Evolutionary conservation across 768 basidiomycete genomes (phyloP).

Genomic region (Boletus insuetus): DNA sequence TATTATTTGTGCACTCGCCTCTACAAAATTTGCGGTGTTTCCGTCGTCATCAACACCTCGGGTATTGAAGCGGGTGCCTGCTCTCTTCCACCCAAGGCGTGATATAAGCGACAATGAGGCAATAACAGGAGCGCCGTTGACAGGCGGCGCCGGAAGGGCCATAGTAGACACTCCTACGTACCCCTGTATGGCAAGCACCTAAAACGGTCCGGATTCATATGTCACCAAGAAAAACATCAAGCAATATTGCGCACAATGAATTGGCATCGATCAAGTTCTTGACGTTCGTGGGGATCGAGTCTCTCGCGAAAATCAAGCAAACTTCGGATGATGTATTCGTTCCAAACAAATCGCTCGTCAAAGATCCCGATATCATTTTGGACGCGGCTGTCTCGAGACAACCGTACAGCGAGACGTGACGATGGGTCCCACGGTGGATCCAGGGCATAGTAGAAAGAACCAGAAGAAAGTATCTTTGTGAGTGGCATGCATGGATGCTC

Average conservation of each 20-base stretch:
- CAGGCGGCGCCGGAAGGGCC: slow-evolving; percentile 71
- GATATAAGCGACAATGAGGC: slow-evolving; percentile 82
- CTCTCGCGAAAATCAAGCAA: slow-evolving; percentile 85
- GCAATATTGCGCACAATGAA: slow-evolving; percentile 64
- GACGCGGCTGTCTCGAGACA: slow-evolving; percentile 48
- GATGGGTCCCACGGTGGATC: slow-evolving; percentile 89
- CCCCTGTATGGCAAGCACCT: slow-evolving; percentile 93
- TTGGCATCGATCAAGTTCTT: slow-evolving; percentile 77
- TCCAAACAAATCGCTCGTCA: slow-evolving; percentile 93
- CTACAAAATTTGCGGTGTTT: slow-evolving; percentile 94
- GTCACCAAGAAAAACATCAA: slow-evolving; percentile 3
- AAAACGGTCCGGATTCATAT: slow-evolving; percentile 8
- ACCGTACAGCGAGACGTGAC: slow-evolving; percentile 69
- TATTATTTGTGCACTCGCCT: slow-evolving; percentile 47
- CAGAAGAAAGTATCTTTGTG: slow-evolving; percentile 86
- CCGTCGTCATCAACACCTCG: slow-evolving; percentile 96
- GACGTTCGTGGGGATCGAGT: slow-evolving; percentile 64
- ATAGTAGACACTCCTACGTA: slow-evolving; percentile 84
- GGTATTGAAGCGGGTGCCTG: slow-evolving; percentile 96
- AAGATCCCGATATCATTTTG: slow-evolving; percentile 56
- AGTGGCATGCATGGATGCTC: slow-evolving; percentile 92
- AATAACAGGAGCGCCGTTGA: slow-evolving; percentile 66
- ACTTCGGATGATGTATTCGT: slow-evolving; percentile 84
- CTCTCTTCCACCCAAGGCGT: slow-evolving; percentile 89
- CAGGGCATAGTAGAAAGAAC: slow-evolving; percentile 89